Percentiles rank a stretch among this genome's conserved stretches.
These are phyloP conservation scores for Aethionema arabicum DNA, from an alignment of 345 rosid species.

Conservation along the genomic window DNA sequence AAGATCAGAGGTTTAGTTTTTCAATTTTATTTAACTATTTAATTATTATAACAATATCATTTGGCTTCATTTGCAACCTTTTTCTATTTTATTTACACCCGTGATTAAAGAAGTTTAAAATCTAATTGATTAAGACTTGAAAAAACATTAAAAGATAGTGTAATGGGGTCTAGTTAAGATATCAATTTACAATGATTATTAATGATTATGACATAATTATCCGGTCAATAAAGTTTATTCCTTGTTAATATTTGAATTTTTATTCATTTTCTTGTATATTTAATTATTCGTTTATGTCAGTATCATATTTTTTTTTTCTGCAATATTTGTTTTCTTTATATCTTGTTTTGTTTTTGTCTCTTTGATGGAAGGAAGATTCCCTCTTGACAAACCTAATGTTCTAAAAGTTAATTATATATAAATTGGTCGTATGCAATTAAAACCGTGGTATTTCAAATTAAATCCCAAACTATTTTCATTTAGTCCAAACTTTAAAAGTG, in stretches of 20 bases:
- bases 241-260: not conserved
- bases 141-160: not conserved
- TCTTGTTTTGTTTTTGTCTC: conserved; percentile 31
- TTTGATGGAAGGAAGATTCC: conserved; percentile 54
- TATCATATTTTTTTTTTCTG: too few relatives aligned
- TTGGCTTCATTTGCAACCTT: conserved; percentile 29
- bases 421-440: too few relatives aligned
- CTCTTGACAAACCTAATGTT: conserved; percentile 33
- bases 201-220: not conserved
- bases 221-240: conserved; percentile 32
- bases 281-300: conserved; percentile 13
- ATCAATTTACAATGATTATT: not conserved
- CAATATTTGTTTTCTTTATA: conserved; percentile 13
- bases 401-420: not conserved
- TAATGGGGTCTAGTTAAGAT: conserved; percentile 7
- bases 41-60: conserved; percentile 8
- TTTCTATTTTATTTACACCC: not conserved
- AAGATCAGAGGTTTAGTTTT: conserved; percentile 35
- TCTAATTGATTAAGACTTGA: conserved; percentile 28
- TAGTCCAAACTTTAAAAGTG: too few relatives aligned
- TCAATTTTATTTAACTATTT: conserved; percentile 28
- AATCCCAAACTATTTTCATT: too few relatives aligned
- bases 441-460: too few relatives aligned
- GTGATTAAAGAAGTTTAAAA: not conserved
- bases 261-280: not conserved